phyloP scores from a whole-genome alignment of 495 filamentous ascomycete species.

The Neurospora sp. region DNA sequence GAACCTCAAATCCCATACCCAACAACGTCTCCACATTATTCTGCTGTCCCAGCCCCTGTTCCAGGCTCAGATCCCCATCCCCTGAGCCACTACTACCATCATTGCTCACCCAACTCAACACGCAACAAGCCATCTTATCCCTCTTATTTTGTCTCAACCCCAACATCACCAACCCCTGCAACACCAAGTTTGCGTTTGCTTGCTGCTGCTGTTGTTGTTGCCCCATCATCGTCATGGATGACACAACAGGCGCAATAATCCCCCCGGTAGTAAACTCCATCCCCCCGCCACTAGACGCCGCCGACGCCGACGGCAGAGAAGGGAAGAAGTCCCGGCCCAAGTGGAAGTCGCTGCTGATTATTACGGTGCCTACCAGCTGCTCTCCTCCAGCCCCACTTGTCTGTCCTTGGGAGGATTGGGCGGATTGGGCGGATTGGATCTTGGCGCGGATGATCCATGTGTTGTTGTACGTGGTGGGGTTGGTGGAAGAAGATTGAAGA shows the following conservation, averaged over 20 bases:
- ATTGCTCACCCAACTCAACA: constrained; percentile 59
- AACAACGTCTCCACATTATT: constrained; percentile 63
- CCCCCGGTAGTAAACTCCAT: constrained; percentile 44
- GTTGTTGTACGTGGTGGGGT: neutral
- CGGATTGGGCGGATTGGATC: too few relatives aligned
- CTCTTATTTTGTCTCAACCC: constrained; percentile 76
- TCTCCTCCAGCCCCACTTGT: constrained; percentile 18
- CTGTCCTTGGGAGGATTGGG: too few relatives aligned
- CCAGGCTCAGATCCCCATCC: neutral
- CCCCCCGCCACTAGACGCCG: constrained; percentile 29
- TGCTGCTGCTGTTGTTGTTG: constrained; percentile 32
- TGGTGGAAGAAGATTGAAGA: constrained; percentile 22
- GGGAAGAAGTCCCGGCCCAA: constrained; percentile 47
- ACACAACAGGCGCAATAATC: constrained; percentile 69
- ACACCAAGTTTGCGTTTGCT: constrained; percentile 41
- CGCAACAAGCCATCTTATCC: constrained; percentile 45
- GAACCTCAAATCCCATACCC: constrained; percentile 65
- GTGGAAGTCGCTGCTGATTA: constrained; percentile 59
- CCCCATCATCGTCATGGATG: constrained; percentile 22
- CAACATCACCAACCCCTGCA: constrained; percentile 74
- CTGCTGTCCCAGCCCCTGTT: constrained; percentile 22
- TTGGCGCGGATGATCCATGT: constrained; percentile 64
- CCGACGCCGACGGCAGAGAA: constrained; percentile 29
- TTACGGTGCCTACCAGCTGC: constrained; percentile 65
- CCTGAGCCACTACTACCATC: neutral